Conservation (phyloP, 208 protist genomes). For the Acanthamoeba lugdunensis region DNA sequence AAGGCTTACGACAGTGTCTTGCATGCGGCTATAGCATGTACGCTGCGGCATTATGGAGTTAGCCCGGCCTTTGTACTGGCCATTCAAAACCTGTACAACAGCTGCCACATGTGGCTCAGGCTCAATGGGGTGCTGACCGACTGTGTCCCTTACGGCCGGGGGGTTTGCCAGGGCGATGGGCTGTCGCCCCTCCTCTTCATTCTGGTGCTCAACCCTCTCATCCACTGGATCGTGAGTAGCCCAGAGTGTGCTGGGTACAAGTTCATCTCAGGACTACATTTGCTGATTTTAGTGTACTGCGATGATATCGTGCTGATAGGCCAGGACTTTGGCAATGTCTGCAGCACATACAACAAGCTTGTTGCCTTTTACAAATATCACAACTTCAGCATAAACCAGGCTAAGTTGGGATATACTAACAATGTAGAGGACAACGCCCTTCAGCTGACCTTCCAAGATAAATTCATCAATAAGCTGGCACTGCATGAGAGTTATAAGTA, state of each 20-base stretch:
- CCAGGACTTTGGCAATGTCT: too few species aligned
- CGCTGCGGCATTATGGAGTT: background rate
- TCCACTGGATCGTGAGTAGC: background rate
- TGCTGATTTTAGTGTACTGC: background rate
- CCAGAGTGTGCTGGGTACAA: background rate
- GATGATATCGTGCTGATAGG: background rate
- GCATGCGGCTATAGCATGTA: background rate
- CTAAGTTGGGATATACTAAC: background rate
- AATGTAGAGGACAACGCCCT: background rate
- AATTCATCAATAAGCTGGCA: background rate
- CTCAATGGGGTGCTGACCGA: too few species aligned
- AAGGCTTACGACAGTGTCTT: background rate
- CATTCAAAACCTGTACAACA: too few species aligned
- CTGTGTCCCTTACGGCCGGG: too few species aligned
- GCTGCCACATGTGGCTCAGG: too few species aligned
- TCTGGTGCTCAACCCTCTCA: background rate
- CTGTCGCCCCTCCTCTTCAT: background rate
- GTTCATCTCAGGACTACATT: background rate
- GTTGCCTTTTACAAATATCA: background rate
- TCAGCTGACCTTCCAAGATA: background rate
- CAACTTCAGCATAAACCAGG: background rate
- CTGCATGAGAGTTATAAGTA: background rate
- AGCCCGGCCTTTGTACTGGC: too few species aligned
- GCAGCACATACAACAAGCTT: background rate
- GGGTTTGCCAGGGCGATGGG: background rate